Evolutionary conservation across 2,329 filamentous ascomycete species (phyloP).

Genomic region (Monosporascus sp.): DNA sequence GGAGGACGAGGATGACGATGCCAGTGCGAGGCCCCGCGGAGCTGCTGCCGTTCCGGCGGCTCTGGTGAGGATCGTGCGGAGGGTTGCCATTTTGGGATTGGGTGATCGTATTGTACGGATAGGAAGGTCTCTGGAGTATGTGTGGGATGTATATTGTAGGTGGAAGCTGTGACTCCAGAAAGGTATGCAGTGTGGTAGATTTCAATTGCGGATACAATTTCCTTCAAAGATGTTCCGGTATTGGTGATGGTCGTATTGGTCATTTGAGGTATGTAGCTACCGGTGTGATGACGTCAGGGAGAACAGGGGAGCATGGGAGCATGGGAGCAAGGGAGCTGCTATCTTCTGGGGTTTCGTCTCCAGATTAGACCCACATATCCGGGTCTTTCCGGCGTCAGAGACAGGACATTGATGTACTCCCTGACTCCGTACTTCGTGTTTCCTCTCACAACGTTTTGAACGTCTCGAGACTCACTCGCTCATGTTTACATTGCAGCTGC

Average conservation of each 20-base stretch:
- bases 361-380: too few relatives aligned
- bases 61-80: not conserved
- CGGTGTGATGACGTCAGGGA: not conserved
- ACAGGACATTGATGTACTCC: too few relatives aligned
- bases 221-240: not conserved
- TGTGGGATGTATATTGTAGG: not conserved
- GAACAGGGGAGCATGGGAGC: not conserved
- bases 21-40: not conserved
- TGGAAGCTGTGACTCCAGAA: not conserved
- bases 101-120: not conserved
- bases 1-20: slow-evolving; percentile 1
- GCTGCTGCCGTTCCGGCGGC: not conserved
- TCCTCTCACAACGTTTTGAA: too few relatives aligned
- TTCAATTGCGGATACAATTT: not conserved
- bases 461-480: too few relatives aligned
- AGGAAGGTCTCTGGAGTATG: not conserved
- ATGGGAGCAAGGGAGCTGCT: too few relatives aligned
- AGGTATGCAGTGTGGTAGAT: not conserved
- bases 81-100: not conserved
- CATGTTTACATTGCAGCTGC: too few relatives aligned
- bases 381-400: too few relatives aligned
- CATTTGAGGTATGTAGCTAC: not conserved
- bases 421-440: too few relatives aligned
- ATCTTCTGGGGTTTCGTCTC: too few relatives aligned
- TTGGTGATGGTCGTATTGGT: not conserved